Evolutionary conservation across 2,329 filamentous ascomycete genomes (phyloP).

Genomic region (Penicillium sp.): DNA sequence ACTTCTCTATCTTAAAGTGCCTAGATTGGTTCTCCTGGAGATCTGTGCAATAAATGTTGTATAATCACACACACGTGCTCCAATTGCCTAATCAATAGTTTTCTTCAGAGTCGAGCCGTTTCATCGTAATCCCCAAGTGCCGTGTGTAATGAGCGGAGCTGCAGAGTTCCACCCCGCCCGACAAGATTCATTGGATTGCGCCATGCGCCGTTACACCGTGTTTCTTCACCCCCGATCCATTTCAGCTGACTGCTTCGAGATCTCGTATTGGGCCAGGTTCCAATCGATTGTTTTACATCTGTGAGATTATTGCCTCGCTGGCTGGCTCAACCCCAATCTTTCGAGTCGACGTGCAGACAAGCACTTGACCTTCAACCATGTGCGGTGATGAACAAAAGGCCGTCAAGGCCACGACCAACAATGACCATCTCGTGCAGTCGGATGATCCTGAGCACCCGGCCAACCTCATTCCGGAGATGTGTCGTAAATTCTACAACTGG

Average conservation of each 20-base stretch:
- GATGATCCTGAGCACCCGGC: constrained; percentile 80
- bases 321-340: not conserved
- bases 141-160: constrained; percentile 7
- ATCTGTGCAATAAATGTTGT: too few relatives aligned
- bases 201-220: constrained; percentile 2
- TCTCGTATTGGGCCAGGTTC: not conserved
- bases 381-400: constrained; percentile 13
- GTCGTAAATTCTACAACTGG: constrained; percentile 90
- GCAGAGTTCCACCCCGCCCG: constrained; percentile 12
- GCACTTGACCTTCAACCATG: constrained; percentile 21
- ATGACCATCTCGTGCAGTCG: constrained; percentile 59
- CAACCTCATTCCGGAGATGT: constrained; percentile 90
- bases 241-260: not conserved
- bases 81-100: not conserved
- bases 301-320: not conserved
- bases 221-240: not conserved
- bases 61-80: too few relatives aligned
- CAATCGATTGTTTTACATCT: not conserved
- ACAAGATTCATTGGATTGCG: constrained; percentile 10
- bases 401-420: constrained; percentile 28
- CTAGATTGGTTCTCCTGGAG: too few relatives aligned
- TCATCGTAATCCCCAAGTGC: constrained; percentile 1
- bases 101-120: not conserved
- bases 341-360: not conserved
- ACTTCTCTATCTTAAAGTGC: too few relatives aligned